Base-by-base conservation (phyloP, 306 rosid species). In the Bauhinia variegata region DNA sequence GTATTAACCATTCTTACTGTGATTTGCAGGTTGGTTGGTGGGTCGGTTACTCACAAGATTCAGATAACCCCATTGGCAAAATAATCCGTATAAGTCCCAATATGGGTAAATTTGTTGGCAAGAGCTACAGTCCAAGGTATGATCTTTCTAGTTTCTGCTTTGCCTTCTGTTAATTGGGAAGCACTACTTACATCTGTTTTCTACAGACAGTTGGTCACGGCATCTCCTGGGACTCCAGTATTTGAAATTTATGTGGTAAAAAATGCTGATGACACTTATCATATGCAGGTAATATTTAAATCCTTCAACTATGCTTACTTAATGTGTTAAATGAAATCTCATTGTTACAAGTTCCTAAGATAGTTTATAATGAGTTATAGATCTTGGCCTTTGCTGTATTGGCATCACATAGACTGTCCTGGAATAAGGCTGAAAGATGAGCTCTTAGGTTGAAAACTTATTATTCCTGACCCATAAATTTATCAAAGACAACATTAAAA, bases 21-120 rank as follows among this genome's bases (percentile, higher is more conserved):
- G 34, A 62, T 67, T 43, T 78, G 72, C 89, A 95, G 99, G 95
- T 95, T 44, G 99, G 99, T 54, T 95, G 99, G 97, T 95, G 97
- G 97, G 97, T 91, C 16, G 99, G 99, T 67, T 91, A 79, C 88
- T 84, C 99, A 32, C 84, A 88, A 82, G 87, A 80, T 61, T 80
- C 92, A 32, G 95, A 83, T n/a, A 86, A 91, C 68, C 99, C 99
- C 28, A 90, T 88, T 75, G 99, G 97, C 52, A 82, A 96, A 77
- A 66, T 95, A 51, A 72, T 95, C 63, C 95, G 72, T n/a, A 69
- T 95, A 46, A 88, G 91, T 77, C 99, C 99, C 30, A 84, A 88
- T 17, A 82, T 95, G 85, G 99, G 99, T 28, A 86, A 86, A 79
- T 95, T 90, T 39, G 61, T 95, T 50, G 96, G 95, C 64, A 86